A percentile compares a stretch with the other conserved stretches of the same genome.
These are phyloP conservation scores for Brachypodium distachyon DNA, from an alignment of 202 grass and related monocot genomes.

Conservation along the genomic window DNA sequence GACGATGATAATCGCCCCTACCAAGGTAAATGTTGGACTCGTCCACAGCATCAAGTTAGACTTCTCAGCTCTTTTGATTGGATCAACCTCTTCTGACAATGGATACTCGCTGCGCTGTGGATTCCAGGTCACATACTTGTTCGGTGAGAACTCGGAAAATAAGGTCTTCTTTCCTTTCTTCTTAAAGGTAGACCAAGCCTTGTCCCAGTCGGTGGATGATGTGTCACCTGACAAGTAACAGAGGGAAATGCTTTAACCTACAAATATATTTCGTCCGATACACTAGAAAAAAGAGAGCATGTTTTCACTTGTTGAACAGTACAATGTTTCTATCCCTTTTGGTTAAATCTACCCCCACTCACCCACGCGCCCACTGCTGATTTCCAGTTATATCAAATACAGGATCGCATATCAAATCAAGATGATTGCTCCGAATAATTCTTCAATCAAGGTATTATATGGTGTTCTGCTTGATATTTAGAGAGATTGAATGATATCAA, in stretches of 20 bases:
- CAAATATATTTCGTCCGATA: neutral
- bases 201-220: slow-evolving; percentile 80
- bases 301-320: neutral
- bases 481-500: neutral
- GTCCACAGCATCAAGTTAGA: slow-evolving; percentile 85
- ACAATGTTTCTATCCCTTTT: neutral
- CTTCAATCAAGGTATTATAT: neutral
- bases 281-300: neutral
- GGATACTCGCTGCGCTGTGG: slow-evolving; percentile 61
- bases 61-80: slow-evolving; percentile 86
- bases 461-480: neutral
- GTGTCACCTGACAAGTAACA: slow-evolving; percentile 51
- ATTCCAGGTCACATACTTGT: slow-evolving; percentile 97
- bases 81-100: slow-evolving; percentile 83
- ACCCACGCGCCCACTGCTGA: neutral
- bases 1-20: slow-evolving; percentile 63
- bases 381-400: neutral
- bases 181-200: slow-evolving; percentile 69
- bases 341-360: neutral
- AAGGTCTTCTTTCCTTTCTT: slow-evolving; percentile 74
- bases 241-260: neutral
- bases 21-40: slow-evolving; percentile 82
- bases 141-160: slow-evolving; percentile 64
- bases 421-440: neutral
- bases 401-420: neutral